Evolutionary conservation across 1,139 yeast species (phyloP).

Genomic region (Geotrichum phurueaensis): DNA sequence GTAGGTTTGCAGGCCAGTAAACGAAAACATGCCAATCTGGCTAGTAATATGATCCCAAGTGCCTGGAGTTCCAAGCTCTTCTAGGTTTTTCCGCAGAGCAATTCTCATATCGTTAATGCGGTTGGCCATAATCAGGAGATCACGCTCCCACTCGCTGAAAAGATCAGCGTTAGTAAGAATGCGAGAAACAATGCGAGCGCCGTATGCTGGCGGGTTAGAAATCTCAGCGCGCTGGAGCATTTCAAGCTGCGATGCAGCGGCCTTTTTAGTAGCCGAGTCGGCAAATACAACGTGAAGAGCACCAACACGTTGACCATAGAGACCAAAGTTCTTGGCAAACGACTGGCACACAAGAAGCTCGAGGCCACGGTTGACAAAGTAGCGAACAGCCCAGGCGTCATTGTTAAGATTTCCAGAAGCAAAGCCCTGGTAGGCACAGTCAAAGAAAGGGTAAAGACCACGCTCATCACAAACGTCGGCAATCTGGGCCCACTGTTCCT

Average conservation of each 20-base stretch:
- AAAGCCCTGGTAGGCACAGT: conserved; percentile 93
- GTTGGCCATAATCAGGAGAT: conserved; percentile 68
- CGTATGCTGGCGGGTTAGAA: conserved; percentile 93
- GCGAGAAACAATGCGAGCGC: conserved; percentile 78
- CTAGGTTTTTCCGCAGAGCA: conserved; percentile 43
- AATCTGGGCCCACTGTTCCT: conserved; percentile 72
- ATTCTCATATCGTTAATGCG: conserved; percentile 71
- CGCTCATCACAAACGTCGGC: conserved; percentile 52
- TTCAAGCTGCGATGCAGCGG: conserved; percentile 72
- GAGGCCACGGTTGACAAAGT: conserved; percentile 40
- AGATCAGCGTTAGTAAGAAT: conserved; percentile 60
- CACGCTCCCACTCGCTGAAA: conserved; percentile 68
- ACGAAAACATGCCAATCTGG: conserved; percentile 97
- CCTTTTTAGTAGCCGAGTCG: conserved; percentile 31
- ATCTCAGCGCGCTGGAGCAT: conserved; percentile 77
- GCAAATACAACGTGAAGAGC: conserved; percentile 57
- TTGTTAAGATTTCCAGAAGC: conserved; percentile 60
- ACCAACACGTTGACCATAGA: conserved; percentile 94
- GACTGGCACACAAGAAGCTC: conserved; percentile 76
- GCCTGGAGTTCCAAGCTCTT: conserved; percentile 53
- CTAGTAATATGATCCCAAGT: conserved; percentile 81
- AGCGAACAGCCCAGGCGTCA: conserved; percentile 48
- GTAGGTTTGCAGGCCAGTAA: conserved; percentile 67
- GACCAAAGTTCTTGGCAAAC: conserved; percentile 95
- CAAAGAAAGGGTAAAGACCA: conserved; percentile 68